Conservation (phyloP, 2,329 filamentous ascomycete genomes). For the Fusarium burgessii region DNA sequence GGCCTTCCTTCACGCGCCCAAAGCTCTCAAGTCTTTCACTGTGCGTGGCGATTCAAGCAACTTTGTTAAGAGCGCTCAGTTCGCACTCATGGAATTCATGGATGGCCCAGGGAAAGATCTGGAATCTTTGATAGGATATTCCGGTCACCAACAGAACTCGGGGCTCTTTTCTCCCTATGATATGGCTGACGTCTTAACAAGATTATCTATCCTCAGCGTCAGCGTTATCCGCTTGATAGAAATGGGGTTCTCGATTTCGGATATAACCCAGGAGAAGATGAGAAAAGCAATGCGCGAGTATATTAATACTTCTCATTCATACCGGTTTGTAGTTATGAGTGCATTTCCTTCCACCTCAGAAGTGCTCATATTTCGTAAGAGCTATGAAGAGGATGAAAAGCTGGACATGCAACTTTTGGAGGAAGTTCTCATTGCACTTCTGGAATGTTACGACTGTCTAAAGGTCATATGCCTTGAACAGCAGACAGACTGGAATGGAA, state of each 20-base stretch:
- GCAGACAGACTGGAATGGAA: not conserved
- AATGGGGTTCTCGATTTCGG: too few relatives aligned
- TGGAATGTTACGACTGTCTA: not conserved
- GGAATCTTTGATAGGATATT: not conserved
- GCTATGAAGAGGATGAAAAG: not conserved
- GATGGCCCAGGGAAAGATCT: not conserved
- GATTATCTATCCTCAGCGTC: too few relatives aligned
- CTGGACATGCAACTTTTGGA: not conserved
- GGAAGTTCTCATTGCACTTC: not conserved
- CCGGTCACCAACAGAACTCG: too few relatives aligned
- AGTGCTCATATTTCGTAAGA: not conserved
- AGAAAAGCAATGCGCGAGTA: too few relatives aligned
- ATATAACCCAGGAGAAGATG: too few relatives aligned
- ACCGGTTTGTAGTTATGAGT: not conserved
- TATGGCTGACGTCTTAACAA: too few relatives aligned
- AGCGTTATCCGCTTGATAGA: too few relatives aligned
- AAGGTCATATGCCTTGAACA: not conserved
- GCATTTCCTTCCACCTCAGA: not conserved
- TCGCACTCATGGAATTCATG: not conserved
- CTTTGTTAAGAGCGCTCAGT: not conserved
- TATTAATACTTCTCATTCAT: too few relatives aligned
- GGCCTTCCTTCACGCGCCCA: not conserved
- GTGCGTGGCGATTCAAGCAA: not conserved
- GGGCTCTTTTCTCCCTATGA: too few relatives aligned
- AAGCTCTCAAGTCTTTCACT: not conserved